Evolutionary conservation across 345 rosid genomes (phyloP).

Genomic region (Hevea brasiliensis): DNA sequence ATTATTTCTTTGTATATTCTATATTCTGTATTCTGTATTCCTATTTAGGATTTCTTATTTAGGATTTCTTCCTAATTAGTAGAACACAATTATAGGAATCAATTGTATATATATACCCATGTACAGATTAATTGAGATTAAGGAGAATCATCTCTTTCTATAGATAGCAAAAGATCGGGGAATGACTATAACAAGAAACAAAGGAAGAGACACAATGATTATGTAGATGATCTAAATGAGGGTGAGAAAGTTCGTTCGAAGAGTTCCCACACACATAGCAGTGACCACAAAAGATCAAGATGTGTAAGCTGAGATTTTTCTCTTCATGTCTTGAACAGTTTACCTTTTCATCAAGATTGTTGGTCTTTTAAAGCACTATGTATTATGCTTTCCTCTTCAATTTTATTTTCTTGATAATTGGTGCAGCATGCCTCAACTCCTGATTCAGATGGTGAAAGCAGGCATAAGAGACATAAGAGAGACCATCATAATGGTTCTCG

Average conservation of each 20-base stretch:
- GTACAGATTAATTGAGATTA: too few relatives aligned
- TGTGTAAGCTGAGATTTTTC: conserved; percentile 39
- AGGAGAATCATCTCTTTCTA: too few relatives aligned
- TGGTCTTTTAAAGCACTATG: conserved; percentile 2
- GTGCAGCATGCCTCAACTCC: conserved; percentile 60
- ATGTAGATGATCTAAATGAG: conserved; percentile 48
- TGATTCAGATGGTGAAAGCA: conserved; percentile 65
- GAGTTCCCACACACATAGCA: conserved; percentile 51
- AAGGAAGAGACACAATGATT: conserved; percentile 51
- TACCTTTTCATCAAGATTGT: background rate
- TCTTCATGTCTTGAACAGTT: conserved; percentile 9
- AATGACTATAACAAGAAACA: conserved; percentile 59
- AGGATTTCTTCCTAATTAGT: too few relatives aligned
- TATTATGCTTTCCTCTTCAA: background rate
- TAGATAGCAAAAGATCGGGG: conserved; percentile 61
- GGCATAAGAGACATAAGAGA: conserved; percentile 65
- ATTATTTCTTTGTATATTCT: too few relatives aligned
- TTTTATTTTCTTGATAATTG: background rate
- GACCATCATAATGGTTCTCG: conserved; percentile 56
- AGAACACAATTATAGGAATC: too few relatives aligned
- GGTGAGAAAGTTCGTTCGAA: conserved; percentile 49
- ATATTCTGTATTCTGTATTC: too few relatives aligned
- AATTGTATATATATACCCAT: too few relatives aligned
- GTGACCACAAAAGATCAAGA: conserved; percentile 63
- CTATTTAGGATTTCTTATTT: too few relatives aligned